Evolutionary conservation across 257 asterid species (phyloP).

Genomic region (Coffea eugenioides): DNA sequence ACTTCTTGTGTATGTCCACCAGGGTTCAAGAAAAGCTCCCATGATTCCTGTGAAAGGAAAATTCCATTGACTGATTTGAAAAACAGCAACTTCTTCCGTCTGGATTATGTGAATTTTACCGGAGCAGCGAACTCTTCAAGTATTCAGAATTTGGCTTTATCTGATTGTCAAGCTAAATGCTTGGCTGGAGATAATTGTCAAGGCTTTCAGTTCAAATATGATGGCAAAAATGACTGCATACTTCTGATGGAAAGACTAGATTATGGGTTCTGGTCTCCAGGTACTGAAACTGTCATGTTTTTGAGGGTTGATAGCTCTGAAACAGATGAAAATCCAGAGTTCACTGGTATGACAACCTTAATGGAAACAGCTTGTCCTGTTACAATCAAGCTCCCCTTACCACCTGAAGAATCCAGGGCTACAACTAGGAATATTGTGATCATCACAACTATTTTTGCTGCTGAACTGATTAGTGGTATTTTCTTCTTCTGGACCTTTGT

Average conservation of each 20-base stretch:
- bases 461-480: constrained; percentile 73
- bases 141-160: constrained; percentile 33
- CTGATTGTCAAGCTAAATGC: constrained; percentile 46
- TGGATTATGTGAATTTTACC: constrained; percentile 67
- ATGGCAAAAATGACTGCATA: constrained; percentile 59
- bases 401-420: constrained; percentile 53
- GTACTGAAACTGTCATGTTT: constrained; percentile 43
- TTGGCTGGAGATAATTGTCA: constrained; percentile 32
- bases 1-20: constrained; percentile 81
- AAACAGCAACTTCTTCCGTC: constrained; percentile 45
- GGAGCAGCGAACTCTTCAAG: constrained; percentile 54
- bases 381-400: constrained; percentile 61
- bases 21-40: constrained; percentile 38
- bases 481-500: constrained; percentile 76
- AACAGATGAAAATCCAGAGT: constrained; percentile 34
- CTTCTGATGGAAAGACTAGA: constrained; percentile 51
- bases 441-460: constrained; percentile 55
- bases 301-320: constrained; percentile 65
- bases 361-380: constrained; percentile 70
- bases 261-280: constrained; percentile 78
- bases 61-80: constrained; percentile 24
- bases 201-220: constrained; percentile 71
- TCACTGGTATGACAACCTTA: constrained; percentile 56
- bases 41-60: constrained; percentile 45
- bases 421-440: constrained; percentile 64